phyloP scores from a whole-genome alignment of 2,329 filamentous ascomycete genomes.

The Stagonosporopsis rhizophila region DNA sequence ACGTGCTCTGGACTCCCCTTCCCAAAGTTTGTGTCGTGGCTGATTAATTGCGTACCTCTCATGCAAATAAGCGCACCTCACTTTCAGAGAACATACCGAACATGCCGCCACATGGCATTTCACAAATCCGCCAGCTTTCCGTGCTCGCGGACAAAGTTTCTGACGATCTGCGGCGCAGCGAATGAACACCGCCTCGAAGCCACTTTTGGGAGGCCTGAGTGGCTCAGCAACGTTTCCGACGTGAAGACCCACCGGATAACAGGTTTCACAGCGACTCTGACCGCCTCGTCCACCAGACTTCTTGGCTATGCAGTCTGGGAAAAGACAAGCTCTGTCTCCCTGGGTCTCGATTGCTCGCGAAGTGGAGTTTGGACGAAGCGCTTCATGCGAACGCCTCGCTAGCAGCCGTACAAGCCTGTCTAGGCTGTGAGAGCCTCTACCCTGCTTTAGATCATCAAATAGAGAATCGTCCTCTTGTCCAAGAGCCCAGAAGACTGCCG shows the following conservation, averaged over 20 bases:
- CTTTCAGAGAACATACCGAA: background rate
- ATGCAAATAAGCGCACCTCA: background rate
- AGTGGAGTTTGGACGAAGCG: background rate
- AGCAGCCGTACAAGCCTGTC: slow-evolving; percentile 1
- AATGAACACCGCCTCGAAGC: background rate
- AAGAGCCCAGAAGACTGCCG: background rate
- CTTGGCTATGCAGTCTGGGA: background rate
- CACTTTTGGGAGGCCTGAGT: slow-evolving; percentile 7
- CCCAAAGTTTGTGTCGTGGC: background rate
- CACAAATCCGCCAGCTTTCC: background rate
- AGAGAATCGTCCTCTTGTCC: background rate
- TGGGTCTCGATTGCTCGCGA: background rate
- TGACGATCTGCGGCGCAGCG: background rate
- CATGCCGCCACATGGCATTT: background rate
- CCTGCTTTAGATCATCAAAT: background rate
- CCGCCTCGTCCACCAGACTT: background rate
- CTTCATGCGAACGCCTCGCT: slow-evolving; percentile 1
- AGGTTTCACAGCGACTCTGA: background rate
- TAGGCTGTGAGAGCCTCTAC: too few species aligned
- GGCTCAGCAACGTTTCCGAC: slow-evolving; percentile 2
- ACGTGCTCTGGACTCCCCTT: background rate
- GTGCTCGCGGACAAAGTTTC: background rate
- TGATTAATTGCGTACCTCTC: background rate
- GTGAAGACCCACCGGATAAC: background rate
- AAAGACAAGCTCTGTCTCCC: background rate